phyloP scores from a whole-genome alignment of 495 filamentous ascomycete genomes.

The Bathelium albidoporum region DNA sequence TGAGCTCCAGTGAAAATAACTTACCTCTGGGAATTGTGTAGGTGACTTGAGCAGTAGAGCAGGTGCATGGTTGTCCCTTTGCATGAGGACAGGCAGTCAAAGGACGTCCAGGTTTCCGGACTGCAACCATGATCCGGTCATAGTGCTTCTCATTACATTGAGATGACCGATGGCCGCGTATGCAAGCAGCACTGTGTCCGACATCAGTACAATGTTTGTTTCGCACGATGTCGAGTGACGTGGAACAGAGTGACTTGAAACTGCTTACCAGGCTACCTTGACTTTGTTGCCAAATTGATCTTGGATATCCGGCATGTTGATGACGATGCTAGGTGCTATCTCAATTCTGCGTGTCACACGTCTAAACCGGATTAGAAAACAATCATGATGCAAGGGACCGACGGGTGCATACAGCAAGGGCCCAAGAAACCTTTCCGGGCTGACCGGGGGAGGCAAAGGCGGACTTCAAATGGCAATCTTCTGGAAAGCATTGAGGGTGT shows the following conservation, averaged over 20 bases:
- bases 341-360: neutral
- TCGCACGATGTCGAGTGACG: neutral
- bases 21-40: conserved; percentile 4
- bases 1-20: neutral
- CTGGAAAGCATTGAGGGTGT: neutral
- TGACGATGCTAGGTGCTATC: neutral
- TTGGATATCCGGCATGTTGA: conserved; percentile 1
- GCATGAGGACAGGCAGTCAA: conserved; percentile 7
- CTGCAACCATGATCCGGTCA: conserved; percentile 8
- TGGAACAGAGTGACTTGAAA: neutral
- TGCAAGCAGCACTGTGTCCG: conserved; percentile 3
- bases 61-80: neutral
- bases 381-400: neutral
- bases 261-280: conserved; percentile 1
- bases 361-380: neutral
- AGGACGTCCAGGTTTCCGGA: conserved; percentile 8
- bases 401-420: neutral
- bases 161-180: conserved; percentile 8
- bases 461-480: neutral
- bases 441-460: neutral
- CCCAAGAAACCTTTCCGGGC: neutral
- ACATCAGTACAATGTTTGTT: neutral
- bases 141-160: conserved; percentile 6
- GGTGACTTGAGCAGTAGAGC: conserved; percentile 3
- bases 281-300: conserved; percentile 3